These are phyloP conservation scores for Hypoxylon sp. DNA, from an alignment of 2,329 filamentous ascomycete species.

Conservation along the genomic window DNA sequence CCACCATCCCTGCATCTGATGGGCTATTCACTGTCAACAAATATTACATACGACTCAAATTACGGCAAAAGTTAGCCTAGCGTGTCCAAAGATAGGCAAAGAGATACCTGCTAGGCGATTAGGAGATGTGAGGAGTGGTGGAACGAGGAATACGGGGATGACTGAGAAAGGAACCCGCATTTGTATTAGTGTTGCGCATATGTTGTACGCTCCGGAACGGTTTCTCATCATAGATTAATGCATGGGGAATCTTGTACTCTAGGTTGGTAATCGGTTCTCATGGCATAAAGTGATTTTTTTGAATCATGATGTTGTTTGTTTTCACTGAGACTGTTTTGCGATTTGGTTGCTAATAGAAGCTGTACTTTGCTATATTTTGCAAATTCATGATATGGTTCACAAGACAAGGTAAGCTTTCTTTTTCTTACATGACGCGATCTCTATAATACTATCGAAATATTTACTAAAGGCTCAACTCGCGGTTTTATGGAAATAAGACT, in stretches of 20 bases:
- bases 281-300: slow-evolving; percentile 36
- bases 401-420: not conserved
- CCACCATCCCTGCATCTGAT: slow-evolving; percentile 36
- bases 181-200: slow-evolving; percentile 55
- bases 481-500: not conserved
- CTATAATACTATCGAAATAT: not conserved
- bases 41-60: slow-evolving; percentile 37
- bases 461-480: not conserved
- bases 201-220: slow-evolving; percentile 50
- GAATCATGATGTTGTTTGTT: slow-evolving; percentile 11
- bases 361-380: not conserved
- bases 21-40: slow-evolving; percentile 30
- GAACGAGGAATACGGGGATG: slow-evolving; percentile 49
- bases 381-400: not conserved
- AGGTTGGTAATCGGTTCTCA: slow-evolving; percentile 54
- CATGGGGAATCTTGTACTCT: slow-evolving; percentile 54
- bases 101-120: slow-evolving; percentile 35
- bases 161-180: slow-evolving; percentile 49
- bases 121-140: slow-evolving; percentile 40
- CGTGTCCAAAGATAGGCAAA: slow-evolving; percentile 28
- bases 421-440: not conserved
- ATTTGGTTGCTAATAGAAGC: not conserved
- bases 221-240: slow-evolving; percentile 54
- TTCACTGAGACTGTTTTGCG: not conserved
- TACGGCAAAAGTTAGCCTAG: slow-evolving; percentile 33